Percentiles rank a stretch among this genome's conserved stretches.
Conservation (phyloP, 345 rosid genomes). For the Gossypium raimondii region DNA sequence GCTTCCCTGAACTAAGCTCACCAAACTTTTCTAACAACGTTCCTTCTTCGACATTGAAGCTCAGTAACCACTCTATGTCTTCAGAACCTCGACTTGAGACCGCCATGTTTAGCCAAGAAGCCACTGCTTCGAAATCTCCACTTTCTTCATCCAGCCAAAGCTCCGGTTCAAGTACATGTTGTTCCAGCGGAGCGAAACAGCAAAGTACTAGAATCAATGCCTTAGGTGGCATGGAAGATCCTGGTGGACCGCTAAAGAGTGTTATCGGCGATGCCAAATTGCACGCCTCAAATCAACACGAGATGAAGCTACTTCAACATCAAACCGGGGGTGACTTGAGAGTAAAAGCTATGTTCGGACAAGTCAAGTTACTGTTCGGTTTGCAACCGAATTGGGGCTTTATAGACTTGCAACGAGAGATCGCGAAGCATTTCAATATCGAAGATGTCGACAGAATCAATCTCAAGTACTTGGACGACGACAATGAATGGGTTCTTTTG, state of each 20-base stretch:
- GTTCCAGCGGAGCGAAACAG: slow-evolving; percentile 58
- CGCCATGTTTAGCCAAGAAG: slow-evolving; percentile 31
- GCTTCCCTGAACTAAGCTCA: slow-evolving; percentile 79
- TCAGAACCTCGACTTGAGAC: slow-evolving; percentile 36
- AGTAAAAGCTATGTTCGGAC: slow-evolving; percentile 68
- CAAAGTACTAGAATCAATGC: slow-evolving; percentile 25
- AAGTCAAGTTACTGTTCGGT: slow-evolving; percentile 55
- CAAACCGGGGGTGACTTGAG: slow-evolving; percentile 22
- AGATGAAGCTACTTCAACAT: slow-evolving; percentile 26
- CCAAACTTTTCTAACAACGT: slow-evolving; percentile 44
- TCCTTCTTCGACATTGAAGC: slow-evolving; percentile 33
- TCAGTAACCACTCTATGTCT: slow-evolving; percentile 27
- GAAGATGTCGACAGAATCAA: slow-evolving; percentile 39
- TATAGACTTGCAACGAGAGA: slow-evolving; percentile 51
- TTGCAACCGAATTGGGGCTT: slow-evolving; percentile 49
- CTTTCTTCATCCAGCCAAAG: slow-evolving; percentile 72
- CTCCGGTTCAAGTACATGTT: slow-evolving; percentile 66
- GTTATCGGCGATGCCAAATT: slow-evolving; percentile 45
- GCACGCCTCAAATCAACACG: slow-evolving; percentile 38
- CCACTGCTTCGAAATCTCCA: slow-evolving; percentile 51
- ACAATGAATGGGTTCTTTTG: slow-evolving; percentile 68
- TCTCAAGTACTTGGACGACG: slow-evolving; percentile 69
- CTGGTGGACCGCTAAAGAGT: slow-evolving; percentile 39
- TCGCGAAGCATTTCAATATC: slow-evolving; percentile 47
- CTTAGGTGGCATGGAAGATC: slow-evolving; percentile 27